phyloP scores from a whole-genome alignment of 768 basidiomycete species.

The Auricularia auricula-judae region DNA sequence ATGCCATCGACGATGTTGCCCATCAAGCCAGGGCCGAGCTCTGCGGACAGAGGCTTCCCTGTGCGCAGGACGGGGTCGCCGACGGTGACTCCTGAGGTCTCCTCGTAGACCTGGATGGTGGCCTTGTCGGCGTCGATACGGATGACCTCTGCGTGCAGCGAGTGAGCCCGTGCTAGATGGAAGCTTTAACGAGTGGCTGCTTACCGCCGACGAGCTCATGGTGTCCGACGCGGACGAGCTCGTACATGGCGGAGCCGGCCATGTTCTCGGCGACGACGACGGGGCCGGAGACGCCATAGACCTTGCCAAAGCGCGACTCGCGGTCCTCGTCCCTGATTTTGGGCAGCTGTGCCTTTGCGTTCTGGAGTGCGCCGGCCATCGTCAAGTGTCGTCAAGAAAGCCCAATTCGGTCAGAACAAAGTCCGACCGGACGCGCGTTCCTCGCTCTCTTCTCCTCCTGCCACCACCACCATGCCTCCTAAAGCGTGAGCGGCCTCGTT shows the following conservation, averaged over 20 bases:
- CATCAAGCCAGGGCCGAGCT: constrained; percentile 97
- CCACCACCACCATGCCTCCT: constrained; percentile 62
- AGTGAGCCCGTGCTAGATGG: background rate
- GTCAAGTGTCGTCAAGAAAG: constrained; percentile 7
- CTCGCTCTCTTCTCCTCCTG: constrained; percentile 13
- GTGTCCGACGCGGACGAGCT: constrained; percentile 95
- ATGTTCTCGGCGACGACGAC: constrained; percentile 98
- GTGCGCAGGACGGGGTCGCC: constrained; percentile 97
- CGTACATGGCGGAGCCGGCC: constrained; percentile 93
- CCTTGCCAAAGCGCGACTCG: constrained; percentile 78
- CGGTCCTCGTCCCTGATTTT: constrained; percentile 87
- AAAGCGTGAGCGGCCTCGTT: constrained; percentile 66
- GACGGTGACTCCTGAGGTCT: constrained; percentile 97
- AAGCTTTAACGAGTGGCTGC: constrained; percentile 9
- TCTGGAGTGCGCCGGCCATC: constrained; percentile 90
- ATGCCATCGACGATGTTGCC: constrained; percentile 99
- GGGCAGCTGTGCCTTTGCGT: constrained; percentile 77
- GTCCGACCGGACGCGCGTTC: background rate
- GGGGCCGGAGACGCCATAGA: constrained; percentile 94
- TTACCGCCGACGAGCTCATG: constrained; percentile 95
- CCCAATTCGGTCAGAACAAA: background rate
- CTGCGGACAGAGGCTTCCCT: constrained; percentile 95
- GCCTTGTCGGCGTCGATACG: constrained; percentile 96
- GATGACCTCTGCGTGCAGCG: constrained; percentile 71
- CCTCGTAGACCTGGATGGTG: constrained; percentile 98